Percentiles rank a stretch among this genome's conserved stretches.
phyloP scores from a whole-genome alignment of 257 asterid genomes.

The Gentiana straminea region DNA sequence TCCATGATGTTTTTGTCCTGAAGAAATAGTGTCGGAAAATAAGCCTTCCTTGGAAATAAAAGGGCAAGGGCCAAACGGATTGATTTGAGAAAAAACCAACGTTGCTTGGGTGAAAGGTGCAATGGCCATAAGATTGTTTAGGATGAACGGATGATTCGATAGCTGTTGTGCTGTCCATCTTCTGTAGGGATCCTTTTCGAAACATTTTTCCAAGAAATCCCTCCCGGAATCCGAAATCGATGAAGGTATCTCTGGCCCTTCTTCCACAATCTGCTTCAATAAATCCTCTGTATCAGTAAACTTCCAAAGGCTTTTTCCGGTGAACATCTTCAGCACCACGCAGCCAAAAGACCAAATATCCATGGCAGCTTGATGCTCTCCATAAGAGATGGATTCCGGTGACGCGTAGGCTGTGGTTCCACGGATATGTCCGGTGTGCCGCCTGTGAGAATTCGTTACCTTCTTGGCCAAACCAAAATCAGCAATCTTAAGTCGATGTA shows the following conservation, averaged over 20 bases:
- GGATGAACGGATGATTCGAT: conserved; percentile 4
- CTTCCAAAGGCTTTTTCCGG: not conserved
- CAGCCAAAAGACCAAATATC: conserved; percentile 14
- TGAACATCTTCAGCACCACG: conserved; percentile 9
- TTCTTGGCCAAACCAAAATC: conserved; percentile 12
- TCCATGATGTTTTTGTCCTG: too few species aligned
- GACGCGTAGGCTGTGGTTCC: not conserved
- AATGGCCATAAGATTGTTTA: not conserved
- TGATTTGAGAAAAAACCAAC: too few species aligned
- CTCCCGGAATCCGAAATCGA: not conserved
- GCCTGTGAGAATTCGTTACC: not conserved
- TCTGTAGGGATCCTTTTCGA: not conserved
- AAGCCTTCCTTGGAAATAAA: too few species aligned
- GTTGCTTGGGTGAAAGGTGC: too few species aligned
- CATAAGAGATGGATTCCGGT: conserved; percentile 2
- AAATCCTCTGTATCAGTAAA: not conserved
- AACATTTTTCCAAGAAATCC: conserved; percentile 10
- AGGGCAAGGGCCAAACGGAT: too few species aligned
- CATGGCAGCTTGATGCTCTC: not conserved
- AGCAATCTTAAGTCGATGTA: conserved; percentile 4
- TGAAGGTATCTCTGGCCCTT: not conserved
- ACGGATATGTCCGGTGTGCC: not conserved
- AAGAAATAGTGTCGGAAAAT: too few species aligned
- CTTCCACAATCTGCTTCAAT: not conserved
- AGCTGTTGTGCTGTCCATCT: conserved; percentile 8